Percentiles rank a stretch among this genome's conserved stretches.
Conservation (phyloP, 345 rosid species). For the Triadica sebifera region DNA sequence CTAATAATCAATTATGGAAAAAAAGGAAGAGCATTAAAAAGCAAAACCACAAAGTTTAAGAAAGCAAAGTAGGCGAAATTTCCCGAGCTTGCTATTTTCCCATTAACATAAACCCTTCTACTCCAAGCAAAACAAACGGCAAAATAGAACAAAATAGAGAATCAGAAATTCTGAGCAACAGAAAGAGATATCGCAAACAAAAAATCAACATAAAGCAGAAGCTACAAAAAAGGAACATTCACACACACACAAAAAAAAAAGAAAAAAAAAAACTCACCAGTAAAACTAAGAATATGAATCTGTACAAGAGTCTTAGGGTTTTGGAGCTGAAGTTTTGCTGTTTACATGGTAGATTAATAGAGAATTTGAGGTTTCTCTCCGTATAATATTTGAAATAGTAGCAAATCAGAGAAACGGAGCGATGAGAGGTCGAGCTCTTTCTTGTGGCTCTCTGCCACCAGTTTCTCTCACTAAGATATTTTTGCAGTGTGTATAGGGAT, state of each 20-base stretch:
- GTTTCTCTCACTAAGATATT: neutral
- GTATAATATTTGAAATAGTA: neutral
- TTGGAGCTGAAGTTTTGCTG: neutral
- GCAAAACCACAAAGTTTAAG: constrained; percentile 7
- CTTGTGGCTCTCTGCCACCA: neutral
- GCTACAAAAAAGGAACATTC: constrained; percentile 14
- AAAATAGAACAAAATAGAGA: constrained; percentile 11
- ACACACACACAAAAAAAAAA: neutral
- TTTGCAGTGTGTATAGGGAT: neutral
- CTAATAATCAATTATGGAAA: neutral
- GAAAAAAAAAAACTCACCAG: constrained; percentile 24
- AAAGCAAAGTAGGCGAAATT: constrained; percentile 14
- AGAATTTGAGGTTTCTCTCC: neutral
- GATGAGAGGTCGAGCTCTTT: constrained; percentile 21
- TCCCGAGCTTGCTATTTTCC: constrained; percentile 10
- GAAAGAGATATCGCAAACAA: constrained; percentile 16
- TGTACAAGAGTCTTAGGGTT: neutral
- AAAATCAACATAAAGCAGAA: neutral
- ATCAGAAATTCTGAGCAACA: constrained; percentile 19
- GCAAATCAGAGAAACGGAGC: constrained; percentile 6
- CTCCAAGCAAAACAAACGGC: constrained; percentile 20
- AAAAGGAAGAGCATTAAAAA: constrained; percentile 8
- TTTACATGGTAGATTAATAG: neutral
- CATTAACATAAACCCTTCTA: constrained; percentile 21
- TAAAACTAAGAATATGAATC: constrained; percentile 19